phyloP scores from a whole-genome alignment of 345 rosid species.

The Arabidopsis suecica region DNA sequence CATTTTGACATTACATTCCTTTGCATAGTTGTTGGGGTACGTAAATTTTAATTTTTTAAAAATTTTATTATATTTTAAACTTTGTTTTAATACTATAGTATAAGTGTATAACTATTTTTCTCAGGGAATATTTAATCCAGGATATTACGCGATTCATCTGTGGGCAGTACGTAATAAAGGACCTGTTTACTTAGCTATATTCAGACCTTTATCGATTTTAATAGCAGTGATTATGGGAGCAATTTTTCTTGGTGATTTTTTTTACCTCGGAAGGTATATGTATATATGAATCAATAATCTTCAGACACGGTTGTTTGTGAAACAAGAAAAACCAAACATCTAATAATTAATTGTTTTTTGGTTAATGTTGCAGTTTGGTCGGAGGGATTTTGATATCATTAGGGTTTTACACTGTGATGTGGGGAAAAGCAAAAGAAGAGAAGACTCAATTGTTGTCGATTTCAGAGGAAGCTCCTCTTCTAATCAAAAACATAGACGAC shows the following conservation, averaged over 20 bases:
- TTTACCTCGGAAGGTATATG: slow-evolving; percentile 66
- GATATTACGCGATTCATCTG: slow-evolving; percentile 50
- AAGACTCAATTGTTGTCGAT: slow-evolving; percentile 42
- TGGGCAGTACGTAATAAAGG: slow-evolving; percentile 66
- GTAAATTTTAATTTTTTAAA: not conserved
- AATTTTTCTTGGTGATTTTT: slow-evolving; percentile 61
- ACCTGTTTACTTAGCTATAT: slow-evolving; percentile 68
- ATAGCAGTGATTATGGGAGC: slow-evolving; percentile 64
- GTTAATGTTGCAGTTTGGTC: slow-evolving; percentile 53
- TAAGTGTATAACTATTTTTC: not conserved
- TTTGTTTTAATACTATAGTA: slow-evolving; percentile 6
- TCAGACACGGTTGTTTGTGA: not conserved
- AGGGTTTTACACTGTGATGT: slow-evolving; percentile 76
- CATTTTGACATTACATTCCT: slow-evolving; percentile 44
- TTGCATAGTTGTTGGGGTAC: not conserved
- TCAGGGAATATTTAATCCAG: slow-evolving; percentile 61
- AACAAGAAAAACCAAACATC: not conserved
- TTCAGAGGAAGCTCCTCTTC: slow-evolving; percentile 52
- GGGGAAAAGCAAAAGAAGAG: slow-evolving; percentile 79
- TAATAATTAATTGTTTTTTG: not conserved
- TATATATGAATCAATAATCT: not conserved
- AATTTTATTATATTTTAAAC: too few relatives aligned
- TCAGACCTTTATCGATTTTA: slow-evolving; percentile 69
- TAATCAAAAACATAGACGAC: slow-evolving; percentile 48
- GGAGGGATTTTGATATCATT: slow-evolving; percentile 69